Evolutionary conservation across 768 basidiomycete genomes (phyloP), one percentile per base, ranked within the genome.

Genomic region (Suillus subluteus): DNA sequence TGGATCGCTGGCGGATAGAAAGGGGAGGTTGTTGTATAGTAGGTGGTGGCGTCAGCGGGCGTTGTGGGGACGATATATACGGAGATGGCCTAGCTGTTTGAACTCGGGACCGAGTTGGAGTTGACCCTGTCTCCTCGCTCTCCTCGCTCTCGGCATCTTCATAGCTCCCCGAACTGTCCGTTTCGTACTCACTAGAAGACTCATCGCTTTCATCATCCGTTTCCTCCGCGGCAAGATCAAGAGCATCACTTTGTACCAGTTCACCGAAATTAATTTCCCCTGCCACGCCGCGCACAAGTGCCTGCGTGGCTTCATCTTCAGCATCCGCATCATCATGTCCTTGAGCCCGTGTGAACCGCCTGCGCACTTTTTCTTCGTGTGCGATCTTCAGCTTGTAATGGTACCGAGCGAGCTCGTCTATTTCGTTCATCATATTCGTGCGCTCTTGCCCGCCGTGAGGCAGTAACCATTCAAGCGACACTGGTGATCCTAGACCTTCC

Each of bases 361-460:
- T 84, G n/a, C 95, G 86, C 58, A 99, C 82, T 79, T 94, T 96
- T 73, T 90, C 91, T 79, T 99, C 98, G 73, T 98, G 91, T 12
- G 93, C 84, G 35, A 98, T 83, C 81, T 99, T 99, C 67, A 96
- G 86, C 75, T 91, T 89, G 80, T 98, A 98, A 78, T 99, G 97
- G 75, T 99, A 96, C 56, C 90, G 81, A 16, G 95, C 91, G 62
- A 99, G 87, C 65, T 87, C 86, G 78, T 99, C 98, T 5, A 99
- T 87, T 75, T 99, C 98, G 52, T 82, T 80, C 70, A 99, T 80
- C 69, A 99, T 89, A 21, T 82, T 86, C 37, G 79, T 75, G n/a
- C 97, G 89, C 67, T 94, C 94, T 62, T 86, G 77, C 13, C 91
- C 93, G 2, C 84, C 86, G 68, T 95, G 90, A 15, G 98, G 98